Base-by-base conservation (phyloP, 2,329 filamentous ascomycete species). In the Cercospora beticola region DNA sequence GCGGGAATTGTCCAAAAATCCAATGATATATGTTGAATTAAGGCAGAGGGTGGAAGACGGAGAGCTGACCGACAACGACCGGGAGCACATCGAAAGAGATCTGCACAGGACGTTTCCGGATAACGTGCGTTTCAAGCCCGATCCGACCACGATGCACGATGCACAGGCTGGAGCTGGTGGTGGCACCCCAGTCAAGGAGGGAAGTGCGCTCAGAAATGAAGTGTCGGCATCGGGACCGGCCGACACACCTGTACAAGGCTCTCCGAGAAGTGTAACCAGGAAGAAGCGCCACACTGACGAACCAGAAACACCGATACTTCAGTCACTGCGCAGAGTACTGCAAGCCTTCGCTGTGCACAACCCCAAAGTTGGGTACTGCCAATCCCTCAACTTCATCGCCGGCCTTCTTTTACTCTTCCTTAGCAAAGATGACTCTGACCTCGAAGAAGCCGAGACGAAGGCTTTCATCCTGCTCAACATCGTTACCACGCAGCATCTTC, bases 71-170 rank as follows among this genome's bases (percentile, higher is more conserved):
- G 86, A 89, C 72, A 87, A 92, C 62, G 93, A 97, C 74, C 86
- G 90, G 54, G 94, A 98, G 76, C 91, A 94, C 61, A 97, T 98
- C 75, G 94, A 98, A 82, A 89, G 94, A 59, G 94, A 98, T 79
- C 84, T 98, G 23, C 92, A 97, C 81, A 89, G 94, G 49, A 97
- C 94, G 0, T 98, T 97, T 76, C 94, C 94, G 0, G 94, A 98
- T 82, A 97, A 98, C 74, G 86, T 96, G 66, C 89, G 88, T 72
- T 98, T 97, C 82, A 95, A 95, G 76, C 91, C 92, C 7, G 82
- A 86, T 74, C 66, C 72, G n/a, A 67, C 71, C 0, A 76, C 77
- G n/a, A 76, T 76, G 31, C 65, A 65, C 76, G 54, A 80, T 75
- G 65, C 75, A 43, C 69, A 75, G 67, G 71, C 75, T 61, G 65